Percentiles rank a stretch among this genome's conserved stretches.
phyloP scores from a whole-genome alignment of 345 rosid species.

The Eucalyptus decipiens region DNA sequence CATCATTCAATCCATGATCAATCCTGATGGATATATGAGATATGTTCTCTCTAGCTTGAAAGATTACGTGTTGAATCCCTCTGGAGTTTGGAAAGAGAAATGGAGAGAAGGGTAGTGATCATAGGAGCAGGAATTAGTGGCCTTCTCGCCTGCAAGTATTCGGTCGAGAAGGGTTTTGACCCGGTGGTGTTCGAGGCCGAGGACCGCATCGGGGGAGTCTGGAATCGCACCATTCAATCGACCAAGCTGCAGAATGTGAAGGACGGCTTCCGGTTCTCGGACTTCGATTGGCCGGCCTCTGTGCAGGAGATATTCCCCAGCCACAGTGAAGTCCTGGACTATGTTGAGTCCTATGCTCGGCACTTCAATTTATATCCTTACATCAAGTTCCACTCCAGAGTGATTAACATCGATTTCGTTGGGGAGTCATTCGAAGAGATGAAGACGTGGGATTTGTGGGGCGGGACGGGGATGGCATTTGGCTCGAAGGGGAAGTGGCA shows the following conservation, averaged over 20 bases:
- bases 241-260: conserved; percentile 14
- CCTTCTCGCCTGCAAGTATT: conserved; percentile 24
- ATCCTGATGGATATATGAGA: background rate
- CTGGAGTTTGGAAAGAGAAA: background rate
- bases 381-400: conserved; percentile 18
- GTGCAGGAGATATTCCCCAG: conserved; percentile 2
- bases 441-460: conserved; percentile 19
- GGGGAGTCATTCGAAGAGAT: conserved; percentile 18
- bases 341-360: conserved; percentile 8
- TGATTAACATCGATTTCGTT: conserved; percentile 4
- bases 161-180: conserved; percentile 7
- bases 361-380: conserved; percentile 2
- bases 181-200: conserved; percentile 25
- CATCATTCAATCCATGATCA: background rate
- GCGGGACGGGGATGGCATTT: conserved; percentile 21
- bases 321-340: conserved; percentile 2
- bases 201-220: conserved; percentile 8
- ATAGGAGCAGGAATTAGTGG: conserved; percentile 33
- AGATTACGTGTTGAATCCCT: too few relatives aligned
- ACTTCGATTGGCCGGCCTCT: conserved; percentile 27
- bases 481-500: conserved; percentile 26
- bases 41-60: background rate
- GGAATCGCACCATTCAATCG: conserved; percentile 6
- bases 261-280: conserved; percentile 7
- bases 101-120: conserved; percentile 19